Evolutionary conservation across 108 stramenopile genomes (phyloP), one percentile per base, ranked within the genome.

Genomic region (Ochromonas danica): DNA sequence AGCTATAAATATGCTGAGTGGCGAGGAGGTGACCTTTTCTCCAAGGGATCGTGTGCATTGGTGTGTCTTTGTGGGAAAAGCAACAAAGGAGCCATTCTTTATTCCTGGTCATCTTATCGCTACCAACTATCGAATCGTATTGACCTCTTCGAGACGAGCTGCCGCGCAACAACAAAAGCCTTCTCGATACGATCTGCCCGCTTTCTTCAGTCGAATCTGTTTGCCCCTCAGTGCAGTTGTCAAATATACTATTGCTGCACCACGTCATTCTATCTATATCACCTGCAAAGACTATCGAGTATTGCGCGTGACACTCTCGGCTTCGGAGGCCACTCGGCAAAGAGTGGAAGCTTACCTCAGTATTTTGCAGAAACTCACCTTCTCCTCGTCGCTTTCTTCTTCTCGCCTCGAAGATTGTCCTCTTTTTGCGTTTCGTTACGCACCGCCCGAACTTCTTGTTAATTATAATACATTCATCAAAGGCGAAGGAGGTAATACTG

Each of bases 61-160:
- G 36, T 42, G 31, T 14, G 45, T 75, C 3, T 27, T 14, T 38
- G 36, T 6, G 6, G 72, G 72, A 38, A 57, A 45, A 41, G 40
- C 31, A 38, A 10, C 10, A 28, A 3, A 67, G 10, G 25, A 36
- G 3, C 3, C 31, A 6, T 28, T 31, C 28, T 14, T 42, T 10
- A 35, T 75, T 10, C 72, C 72, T 33, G 72, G 72, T 10, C 14
- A 10, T 31, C 6, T 75, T 3, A 14, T 6, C 43, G 43, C 31
- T 3, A 75, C 72, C 40, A 75, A 75, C 31, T 75, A 75, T 41
- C 72, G 72, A 27, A 75, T 75, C 40, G 35, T 60, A 38, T 27
- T 75, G 10, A 27, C 3, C 3, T 75, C 72, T 38, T 42, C 28
- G 28, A 6, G 43, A 6, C 6, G 31, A 33, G n/a, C 31, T 28